Percentiles rank a stretch among this genome's conserved stretches.
These are phyloP conservation scores for Schizosaccharomyces japonicus DNA, from an alignment of 805 yeast species.

Conservation along the genomic window DNA sequence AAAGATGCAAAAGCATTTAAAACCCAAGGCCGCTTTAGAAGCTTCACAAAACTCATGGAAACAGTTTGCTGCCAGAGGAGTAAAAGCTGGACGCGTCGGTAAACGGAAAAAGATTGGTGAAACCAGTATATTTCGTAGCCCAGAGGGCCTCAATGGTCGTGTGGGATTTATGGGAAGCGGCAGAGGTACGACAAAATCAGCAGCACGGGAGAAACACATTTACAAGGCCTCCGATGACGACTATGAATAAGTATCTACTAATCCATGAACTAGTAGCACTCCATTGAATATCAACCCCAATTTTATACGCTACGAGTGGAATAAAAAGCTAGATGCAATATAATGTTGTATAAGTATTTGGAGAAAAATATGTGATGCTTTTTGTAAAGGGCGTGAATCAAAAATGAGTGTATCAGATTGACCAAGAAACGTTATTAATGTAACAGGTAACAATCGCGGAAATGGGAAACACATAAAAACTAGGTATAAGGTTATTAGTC, in stretches of 20 bases:
- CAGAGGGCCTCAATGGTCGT: slow-evolving; percentile 10
- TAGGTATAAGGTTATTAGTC: too few relatives aligned
- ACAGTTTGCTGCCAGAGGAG: slow-evolving; percentile 2
- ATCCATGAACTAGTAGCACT: too few relatives aligned
- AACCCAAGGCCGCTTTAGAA: not conserved
- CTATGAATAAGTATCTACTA: not conserved
- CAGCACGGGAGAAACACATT: not conserved
- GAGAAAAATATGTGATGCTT: too few relatives aligned
- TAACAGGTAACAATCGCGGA: too few relatives aligned
- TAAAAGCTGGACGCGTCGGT: not conserved
- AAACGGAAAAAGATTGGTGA: slow-evolving; percentile 10
- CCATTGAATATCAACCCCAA: too few relatives aligned
- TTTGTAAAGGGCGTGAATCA: too few relatives aligned
- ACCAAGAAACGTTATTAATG: too few relatives aligned
- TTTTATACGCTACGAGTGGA: too few relatives aligned
- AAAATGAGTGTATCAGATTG: too few relatives aligned
- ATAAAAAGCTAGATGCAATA: too few relatives aligned
- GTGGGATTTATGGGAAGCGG: not conserved
- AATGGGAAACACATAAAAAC: too few relatives aligned
- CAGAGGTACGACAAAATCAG: not conserved
- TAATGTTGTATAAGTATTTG: too few relatives aligned
- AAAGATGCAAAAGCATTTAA: not conserved
- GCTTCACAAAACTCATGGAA: slow-evolving; percentile 4
- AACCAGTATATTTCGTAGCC: slow-evolving; percentile 11
- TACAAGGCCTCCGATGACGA: not conserved